Evolutionary conservation across 2,329 filamentous ascomycete species (phyloP).

Genomic region (Triangularia setosa): DNA sequence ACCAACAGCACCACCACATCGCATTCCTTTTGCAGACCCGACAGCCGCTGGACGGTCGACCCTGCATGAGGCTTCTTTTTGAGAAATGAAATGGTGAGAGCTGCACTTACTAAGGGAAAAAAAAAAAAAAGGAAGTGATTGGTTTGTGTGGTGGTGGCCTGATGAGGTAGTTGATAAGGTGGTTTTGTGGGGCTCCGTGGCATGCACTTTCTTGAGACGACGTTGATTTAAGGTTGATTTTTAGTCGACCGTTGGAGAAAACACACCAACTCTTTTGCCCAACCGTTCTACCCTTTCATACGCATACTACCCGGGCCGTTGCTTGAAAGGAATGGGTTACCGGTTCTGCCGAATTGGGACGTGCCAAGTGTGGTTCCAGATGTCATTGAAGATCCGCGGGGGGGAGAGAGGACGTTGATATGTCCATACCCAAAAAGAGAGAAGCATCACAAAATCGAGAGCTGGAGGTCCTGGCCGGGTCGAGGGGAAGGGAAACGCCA

Average conservation of each 20-base stretch:
- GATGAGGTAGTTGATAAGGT: not conserved
- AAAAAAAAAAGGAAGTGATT: too few relatives aligned
- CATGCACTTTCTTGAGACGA: not conserved
- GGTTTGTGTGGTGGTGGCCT: not conserved
- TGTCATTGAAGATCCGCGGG: not conserved
- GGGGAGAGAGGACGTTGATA: too few relatives aligned
- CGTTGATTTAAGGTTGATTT: slow-evolving; percentile 17
- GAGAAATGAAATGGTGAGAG: not conserved
- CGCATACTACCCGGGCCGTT: not conserved
- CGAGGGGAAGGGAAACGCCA: too few relatives aligned
- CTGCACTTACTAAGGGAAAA: not conserved
- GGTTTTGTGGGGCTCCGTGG: not conserved
- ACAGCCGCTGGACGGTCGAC: not conserved
- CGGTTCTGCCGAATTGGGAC: not conserved
- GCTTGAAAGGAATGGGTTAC: not conserved
- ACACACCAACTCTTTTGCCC: too few relatives aligned
- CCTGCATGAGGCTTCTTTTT: not conserved
- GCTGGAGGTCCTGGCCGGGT: too few relatives aligned
- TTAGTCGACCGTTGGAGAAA: not conserved
- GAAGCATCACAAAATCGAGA: too few relatives aligned
- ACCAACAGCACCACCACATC: not conserved
- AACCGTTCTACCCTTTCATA: not conserved
- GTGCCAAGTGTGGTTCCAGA: not conserved
- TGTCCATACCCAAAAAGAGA: too few relatives aligned
- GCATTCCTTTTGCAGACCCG: not conserved